Evolutionary conservation across 192 early-diverging fungal species (phyloP).

Genomic region (Powellomyces hirtus): DNA sequence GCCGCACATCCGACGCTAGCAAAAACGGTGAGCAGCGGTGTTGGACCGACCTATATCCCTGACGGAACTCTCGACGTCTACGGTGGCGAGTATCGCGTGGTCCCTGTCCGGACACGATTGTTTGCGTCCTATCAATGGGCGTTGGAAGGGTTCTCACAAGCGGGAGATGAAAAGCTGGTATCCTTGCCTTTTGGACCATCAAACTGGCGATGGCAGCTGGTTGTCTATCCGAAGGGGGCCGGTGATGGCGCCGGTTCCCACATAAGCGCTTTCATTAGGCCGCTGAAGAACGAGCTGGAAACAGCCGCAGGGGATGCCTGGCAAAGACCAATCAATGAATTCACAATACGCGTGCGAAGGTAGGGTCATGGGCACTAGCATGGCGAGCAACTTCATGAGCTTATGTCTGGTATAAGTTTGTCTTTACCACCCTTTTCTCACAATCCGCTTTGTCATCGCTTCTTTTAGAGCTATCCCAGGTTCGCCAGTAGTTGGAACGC

Average conservation of each 20-base stretch:
- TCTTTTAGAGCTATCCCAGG: conserved; percentile 19
- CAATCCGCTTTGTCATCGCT: background rate
- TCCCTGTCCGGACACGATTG: conserved; percentile 18
- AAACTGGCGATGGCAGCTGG: conserved; percentile 48
- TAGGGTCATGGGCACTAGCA: too few species aligned
- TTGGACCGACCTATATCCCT: conserved; percentile 20
- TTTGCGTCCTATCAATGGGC: conserved; percentile 33
- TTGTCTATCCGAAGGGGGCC: conserved; percentile 42
- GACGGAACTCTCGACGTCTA: background rate
- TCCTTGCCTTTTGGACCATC: conserved; percentile 49
- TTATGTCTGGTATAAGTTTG: too few species aligned
- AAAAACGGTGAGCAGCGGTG: conserved; percentile 19
- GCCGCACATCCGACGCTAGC: background rate
- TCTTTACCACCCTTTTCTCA: background rate
- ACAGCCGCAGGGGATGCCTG: conserved; percentile 35
- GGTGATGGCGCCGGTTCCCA: conserved; percentile 23
- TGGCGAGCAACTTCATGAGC: too few species aligned
- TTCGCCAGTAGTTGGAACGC: conserved; percentile 11
- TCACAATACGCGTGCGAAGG: conserved; percentile 36
- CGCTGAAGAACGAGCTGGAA: conserved; percentile 37
- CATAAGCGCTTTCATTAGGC: conserved; percentile 39
- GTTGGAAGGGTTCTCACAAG: conserved; percentile 21
- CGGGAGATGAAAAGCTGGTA: conserved; percentile 46
- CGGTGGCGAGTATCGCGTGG: conserved; percentile 14
- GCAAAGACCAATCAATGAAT: conserved; percentile 34